A percentile compares a stretch with the other conserved stretches of the same genome.
These are phyloP conservation scores for Trifolium pratense DNA, from an alignment of 306 rosid species.

Conservation along the genomic window DNA sequence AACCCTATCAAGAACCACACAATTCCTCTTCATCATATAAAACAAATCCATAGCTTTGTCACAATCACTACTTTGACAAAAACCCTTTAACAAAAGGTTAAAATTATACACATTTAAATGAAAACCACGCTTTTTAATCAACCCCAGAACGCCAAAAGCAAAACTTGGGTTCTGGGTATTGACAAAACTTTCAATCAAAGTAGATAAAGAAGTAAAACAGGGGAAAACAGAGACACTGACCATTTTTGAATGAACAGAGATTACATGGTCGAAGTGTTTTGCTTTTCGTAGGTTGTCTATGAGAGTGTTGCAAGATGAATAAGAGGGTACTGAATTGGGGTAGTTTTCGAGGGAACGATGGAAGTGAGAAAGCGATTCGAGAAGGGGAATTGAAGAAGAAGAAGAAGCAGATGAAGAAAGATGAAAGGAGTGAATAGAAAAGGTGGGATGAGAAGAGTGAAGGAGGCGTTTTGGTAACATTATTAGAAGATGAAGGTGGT, in stretches of 20 bases:
- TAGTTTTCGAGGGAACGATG: constrained; percentile 44
- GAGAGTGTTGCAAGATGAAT: constrained; percentile 55
- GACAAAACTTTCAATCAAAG: constrained; percentile 65
- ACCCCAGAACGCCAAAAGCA: constrained; percentile 61
- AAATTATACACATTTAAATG: constrained; percentile 45
- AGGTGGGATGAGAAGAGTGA: no score
- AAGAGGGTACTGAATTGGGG: constrained; percentile 51
- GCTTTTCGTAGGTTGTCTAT: constrained; percentile 58
- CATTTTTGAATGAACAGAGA: constrained; percentile 66
- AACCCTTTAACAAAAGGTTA: constrained; percentile 69
- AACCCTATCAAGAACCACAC: constrained; percentile 51
- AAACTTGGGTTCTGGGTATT: constrained; percentile 46
- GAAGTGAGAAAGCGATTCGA: constrained; percentile 67
- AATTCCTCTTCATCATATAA: constrained; percentile 50
- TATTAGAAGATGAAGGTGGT: no score
- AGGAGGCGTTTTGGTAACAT: no score
- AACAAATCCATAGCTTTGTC: constrained; percentile 57
- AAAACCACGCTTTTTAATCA: constrained; percentile 69
- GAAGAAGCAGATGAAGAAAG: no score
- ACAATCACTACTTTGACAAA: constrained; percentile 51
- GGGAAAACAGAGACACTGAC: constrained; percentile 46
- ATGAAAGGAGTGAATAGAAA: no score
- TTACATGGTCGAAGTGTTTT: constrained; percentile 45
- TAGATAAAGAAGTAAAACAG: constrained; percentile 54
- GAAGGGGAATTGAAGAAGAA: constrained; percentile 47